Percentiles rank a stretch among this genome's conserved stretches.
Evolutionary conservation across 2,329 filamentous ascomycete genomes (phyloP).

Genomic region (Ophiostoma populinum): DNA sequence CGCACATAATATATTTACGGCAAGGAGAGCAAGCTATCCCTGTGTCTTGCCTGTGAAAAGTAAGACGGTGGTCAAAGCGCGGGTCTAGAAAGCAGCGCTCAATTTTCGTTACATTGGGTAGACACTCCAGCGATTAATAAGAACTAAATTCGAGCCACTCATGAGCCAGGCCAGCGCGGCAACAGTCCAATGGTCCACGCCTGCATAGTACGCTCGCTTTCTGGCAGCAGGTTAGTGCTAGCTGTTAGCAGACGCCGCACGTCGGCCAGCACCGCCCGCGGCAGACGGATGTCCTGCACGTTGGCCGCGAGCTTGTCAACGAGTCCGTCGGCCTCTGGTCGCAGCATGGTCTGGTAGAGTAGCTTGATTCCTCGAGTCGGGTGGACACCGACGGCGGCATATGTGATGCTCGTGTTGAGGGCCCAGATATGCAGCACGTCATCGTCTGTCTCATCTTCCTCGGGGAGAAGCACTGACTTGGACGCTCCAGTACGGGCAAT

Average conservation of each 20-base stretch:
- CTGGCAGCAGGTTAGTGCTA: slow-evolving; percentile 36
- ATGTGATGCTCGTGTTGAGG: slow-evolving; percentile 36
- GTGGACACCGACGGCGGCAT: slow-evolving; percentile 24
- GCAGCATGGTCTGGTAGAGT: slow-evolving; percentile 28
- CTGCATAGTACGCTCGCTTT: slow-evolving; percentile 36
- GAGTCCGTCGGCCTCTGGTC: slow-evolving; percentile 28
- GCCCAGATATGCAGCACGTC: slow-evolving; percentile 32
- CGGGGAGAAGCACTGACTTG: slow-evolving; percentile 34
- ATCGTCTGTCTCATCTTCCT: not conserved
- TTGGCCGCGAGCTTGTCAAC: slow-evolving; percentile 34
- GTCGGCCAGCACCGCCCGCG: slow-evolving; percentile 28
- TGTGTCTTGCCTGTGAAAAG: too few relatives aligned
- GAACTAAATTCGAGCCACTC: too few relatives aligned
- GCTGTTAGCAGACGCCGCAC: slow-evolving; percentile 26
- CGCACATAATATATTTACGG: too few relatives aligned
- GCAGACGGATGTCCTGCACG: slow-evolving; percentile 41
- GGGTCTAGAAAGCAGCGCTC: too few relatives aligned
- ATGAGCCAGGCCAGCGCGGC: slow-evolving; percentile 36
- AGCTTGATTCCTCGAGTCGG: slow-evolving; percentile 26
- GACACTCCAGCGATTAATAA: too few relatives aligned
- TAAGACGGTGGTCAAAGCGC: too few relatives aligned
- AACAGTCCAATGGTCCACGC: slow-evolving; percentile 53
- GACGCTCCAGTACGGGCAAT: slow-evolving; percentile 39
- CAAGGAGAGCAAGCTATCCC: too few relatives aligned
- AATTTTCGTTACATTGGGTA: too few relatives aligned